Conservation (phyloP, 208 protist genomes). For the Crithidia brevicula region DNA sequence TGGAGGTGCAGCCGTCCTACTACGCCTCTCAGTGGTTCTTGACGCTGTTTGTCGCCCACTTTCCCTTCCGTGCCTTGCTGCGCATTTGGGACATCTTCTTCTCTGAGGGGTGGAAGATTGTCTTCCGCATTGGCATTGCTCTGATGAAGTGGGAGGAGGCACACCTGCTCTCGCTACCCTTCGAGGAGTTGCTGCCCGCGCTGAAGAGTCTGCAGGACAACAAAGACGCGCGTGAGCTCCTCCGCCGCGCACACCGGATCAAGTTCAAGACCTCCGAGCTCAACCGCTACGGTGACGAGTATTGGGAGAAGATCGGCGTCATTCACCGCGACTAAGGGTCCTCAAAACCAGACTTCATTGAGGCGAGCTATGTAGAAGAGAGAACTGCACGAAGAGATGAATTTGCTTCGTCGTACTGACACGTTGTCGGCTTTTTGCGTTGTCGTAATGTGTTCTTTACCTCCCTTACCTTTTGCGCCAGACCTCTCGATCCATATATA, state of each 20-base stretch:
- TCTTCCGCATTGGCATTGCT: conserved; percentile 89
- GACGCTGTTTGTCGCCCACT: conserved; percentile 92
- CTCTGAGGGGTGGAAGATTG: conserved; percentile 93
- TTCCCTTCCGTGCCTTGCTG: conserved; percentile 85
- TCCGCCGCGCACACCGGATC: conserved; percentile 73
- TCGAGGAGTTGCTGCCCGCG: conserved; percentile 80
- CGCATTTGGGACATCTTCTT: conserved; percentile 95
- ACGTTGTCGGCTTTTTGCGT: no score
- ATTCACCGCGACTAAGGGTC: conserved; percentile 20
- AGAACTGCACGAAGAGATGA: not conserved
- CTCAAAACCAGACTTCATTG: no score
- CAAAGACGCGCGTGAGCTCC: conserved; percentile 78
- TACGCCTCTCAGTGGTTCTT: conserved; percentile 95
- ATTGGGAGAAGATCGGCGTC: conserved; percentile 54
- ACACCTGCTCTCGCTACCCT: conserved; percentile 65
- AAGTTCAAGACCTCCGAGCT: conserved; percentile 91
- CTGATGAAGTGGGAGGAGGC: conserved; percentile 91
- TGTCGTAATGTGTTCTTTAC: no score
- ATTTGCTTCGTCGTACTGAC: no score
- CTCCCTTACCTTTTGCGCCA: not conserved
- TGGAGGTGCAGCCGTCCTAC: conserved; percentile 82
- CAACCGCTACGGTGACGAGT: conserved; percentile 81
- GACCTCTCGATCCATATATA: no score
- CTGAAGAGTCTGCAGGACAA: conserved; percentile 87
- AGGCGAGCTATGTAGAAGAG: no score